Base-by-base conservation (phyloP, 768 basidiomycete species). In the Phaeolepiota aurea region DNA sequence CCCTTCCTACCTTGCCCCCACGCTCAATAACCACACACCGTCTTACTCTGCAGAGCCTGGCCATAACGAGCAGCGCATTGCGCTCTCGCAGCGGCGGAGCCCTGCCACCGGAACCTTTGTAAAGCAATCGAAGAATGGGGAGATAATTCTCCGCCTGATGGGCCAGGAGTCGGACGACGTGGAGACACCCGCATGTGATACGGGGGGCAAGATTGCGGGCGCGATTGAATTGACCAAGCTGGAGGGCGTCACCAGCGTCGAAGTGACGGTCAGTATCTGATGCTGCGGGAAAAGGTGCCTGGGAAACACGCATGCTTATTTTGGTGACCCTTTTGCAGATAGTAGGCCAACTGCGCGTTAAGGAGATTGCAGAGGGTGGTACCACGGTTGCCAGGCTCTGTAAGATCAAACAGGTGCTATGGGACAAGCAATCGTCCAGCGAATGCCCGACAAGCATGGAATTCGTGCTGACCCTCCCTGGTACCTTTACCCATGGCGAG, bases 331-430 rank as follows among this genome's bases (percentile, higher is more conserved):
- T n/a, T n/a, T n/a, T n/a, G n/a, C n/a, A 84, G 82, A 64, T 83
- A 18, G 78, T 82, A 52, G 83, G 82, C 10, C 66, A 59, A 28
- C 61, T 86, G 36, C 55, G 60, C 38, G 49, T 85, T 33, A 71
- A 73, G 43, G 82, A 85, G 53, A 65, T 82, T 16, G 82, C 74
- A 3, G 83, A 76, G 44, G 77, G 76, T n/a, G 85, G 85, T 10
- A 66, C 69, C 4, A 64, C 71, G 15, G 65, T 68, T 15, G 64
- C 64, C 19, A 72, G 63, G 31, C 48, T 86, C 2, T 79, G 74
- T 48, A 58, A 75, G 32, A 69, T 71, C 44, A 72, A 66, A 5
- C 56, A 60, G 18, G 53, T 72, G 14, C 64, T 88, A 15, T 88
- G 82, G 82, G 63, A 62, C 42, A 79, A 71, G 50, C 68, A 71